A percentile compares a stretch with the other conserved stretches of the same genome.
Conservation (phyloP, 495 filamentous ascomycete species). For the Penicillium chermesinum region DNA sequence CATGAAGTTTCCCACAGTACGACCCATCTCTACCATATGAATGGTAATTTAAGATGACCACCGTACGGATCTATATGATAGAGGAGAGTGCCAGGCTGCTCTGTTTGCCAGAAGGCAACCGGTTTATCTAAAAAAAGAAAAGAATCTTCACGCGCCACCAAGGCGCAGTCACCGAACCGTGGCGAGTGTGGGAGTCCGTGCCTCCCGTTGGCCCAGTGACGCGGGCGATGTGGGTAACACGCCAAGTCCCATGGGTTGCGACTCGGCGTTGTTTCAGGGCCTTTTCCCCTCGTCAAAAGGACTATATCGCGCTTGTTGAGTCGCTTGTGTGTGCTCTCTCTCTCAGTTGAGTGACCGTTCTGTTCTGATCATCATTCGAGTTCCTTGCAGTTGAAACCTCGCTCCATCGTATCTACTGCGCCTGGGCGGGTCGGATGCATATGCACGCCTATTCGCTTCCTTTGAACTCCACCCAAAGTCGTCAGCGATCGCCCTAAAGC, state of each 20-base stretch:
- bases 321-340: too few relatives aligned
- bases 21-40: too few relatives aligned
- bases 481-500: constrained; percentile 18
- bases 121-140: constrained; percentile 13
- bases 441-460: constrained; percentile 21
- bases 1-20: too few relatives aligned
- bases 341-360: too few relatives aligned
- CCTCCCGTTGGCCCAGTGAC: constrained; percentile 37
- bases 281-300: not conserved
- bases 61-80: too few relatives aligned
- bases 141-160: constrained; percentile 10
- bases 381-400: not conserved
- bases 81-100: not conserved
- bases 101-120: not conserved
- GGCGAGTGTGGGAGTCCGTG: constrained; percentile 6
- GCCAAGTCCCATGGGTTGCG: not conserved
- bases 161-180: constrained; percentile 1
- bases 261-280: not conserved
- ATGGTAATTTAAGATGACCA: too few relatives aligned
- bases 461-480: constrained; percentile 14
- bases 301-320: too few relatives aligned
- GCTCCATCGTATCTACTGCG: not conserved
- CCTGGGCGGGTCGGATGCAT: constrained; percentile 5
- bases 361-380: too few relatives aligned
- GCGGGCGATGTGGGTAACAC: not conserved